Conservation (phyloP, 495 filamentous ascomycete genomes). For the Aspergillus nidulans region DNA sequence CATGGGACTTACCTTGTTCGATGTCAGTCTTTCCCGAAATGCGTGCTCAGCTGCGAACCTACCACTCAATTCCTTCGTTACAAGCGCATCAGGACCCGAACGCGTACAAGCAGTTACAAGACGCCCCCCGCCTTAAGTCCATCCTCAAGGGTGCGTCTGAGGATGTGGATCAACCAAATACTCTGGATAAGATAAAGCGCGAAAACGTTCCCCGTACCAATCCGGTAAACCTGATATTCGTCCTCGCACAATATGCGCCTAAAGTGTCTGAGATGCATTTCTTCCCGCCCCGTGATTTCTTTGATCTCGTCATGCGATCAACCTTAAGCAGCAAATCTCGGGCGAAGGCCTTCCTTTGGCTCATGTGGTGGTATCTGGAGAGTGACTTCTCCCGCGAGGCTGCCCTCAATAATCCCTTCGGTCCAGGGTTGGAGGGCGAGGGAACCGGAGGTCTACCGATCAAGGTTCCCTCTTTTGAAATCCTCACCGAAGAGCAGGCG, state of each 20-base stretch:
- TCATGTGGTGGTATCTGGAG: slow-evolving; percentile 99
- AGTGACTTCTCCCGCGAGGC: slow-evolving; percentile 84
- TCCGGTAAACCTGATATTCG: slow-evolving; percentile 94
- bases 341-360: slow-evolving; percentile 88
- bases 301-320: slow-evolving; percentile 89
- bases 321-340: slow-evolving; percentile 77
- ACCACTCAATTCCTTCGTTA: slow-evolving; percentile 94
- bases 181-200: slow-evolving; percentile 75
- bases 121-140: slow-evolving; percentile 92
- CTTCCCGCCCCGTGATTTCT: slow-evolving; percentile 80
- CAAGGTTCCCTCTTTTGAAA: slow-evolving; percentile 78
- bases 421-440: slow-evolving; percentile 61
- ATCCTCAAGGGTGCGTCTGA: slow-evolving; percentile 97
- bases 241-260: slow-evolving; percentile 83
- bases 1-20: slow-evolving; percentile 11
- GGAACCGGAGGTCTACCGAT: slow-evolving; percentile 60
- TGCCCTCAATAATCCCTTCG: slow-evolving; percentile 85
- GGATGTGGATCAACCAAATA: slow-evolving; percentile 80
- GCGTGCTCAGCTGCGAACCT: slow-evolving; percentile 95
- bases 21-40: slow-evolving; percentile 95
- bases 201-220: slow-evolving; percentile 76
- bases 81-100: slow-evolving; percentile 93
- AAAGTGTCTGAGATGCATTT: slow-evolving; percentile 94
- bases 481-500: slow-evolving; percentile 71
- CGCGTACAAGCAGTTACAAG: slow-evolving; percentile 96